A percentile compares a stretch with the other conserved stretches of the same genome.
Evolutionary conservation across 306 rosid species (phyloP).

Genomic region (Benincasa hispida): DNA sequence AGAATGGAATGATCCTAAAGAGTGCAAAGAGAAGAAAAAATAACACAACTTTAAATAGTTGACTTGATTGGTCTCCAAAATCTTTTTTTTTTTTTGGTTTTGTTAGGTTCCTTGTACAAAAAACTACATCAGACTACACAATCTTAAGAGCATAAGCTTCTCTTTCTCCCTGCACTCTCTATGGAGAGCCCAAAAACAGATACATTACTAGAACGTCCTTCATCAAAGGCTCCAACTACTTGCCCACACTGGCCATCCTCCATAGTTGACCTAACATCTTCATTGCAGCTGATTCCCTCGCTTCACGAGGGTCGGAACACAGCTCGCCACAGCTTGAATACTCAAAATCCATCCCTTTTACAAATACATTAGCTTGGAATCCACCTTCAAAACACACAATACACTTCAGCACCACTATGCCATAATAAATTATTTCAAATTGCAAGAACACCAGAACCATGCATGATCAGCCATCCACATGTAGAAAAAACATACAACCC

Average conservation of each 20-base stretch:
- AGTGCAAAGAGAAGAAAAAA: neutral
- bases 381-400: constrained; percentile 31
- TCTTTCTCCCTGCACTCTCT: neutral
- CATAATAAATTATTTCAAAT: neutral
- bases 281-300: constrained; percentile 50
- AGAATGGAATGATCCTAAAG: neutral
- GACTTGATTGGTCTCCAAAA: neutral
- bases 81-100: neutral
- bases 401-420: neutral
- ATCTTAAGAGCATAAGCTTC: neutral
- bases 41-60: neutral
- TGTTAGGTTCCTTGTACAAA: neutral
- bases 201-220: neutral
- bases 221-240: neutral
- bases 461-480: neutral
- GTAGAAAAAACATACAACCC: neutral
- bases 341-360: constrained; percentile 50
- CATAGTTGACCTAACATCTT: constrained; percentile 18
- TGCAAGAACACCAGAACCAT: neutral
- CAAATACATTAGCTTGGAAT: constrained; percentile 35
- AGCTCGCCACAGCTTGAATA: constrained; percentile 19
- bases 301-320: constrained; percentile 19
- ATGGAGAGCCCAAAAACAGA: neutral
- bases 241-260: constrained; percentile 6
- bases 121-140: neutral